Evolutionary conservation across 306 rosid genomes (phyloP), one percentile per base, ranked within the genome.

Genomic region (Vigna reflexopilosa): DNA sequence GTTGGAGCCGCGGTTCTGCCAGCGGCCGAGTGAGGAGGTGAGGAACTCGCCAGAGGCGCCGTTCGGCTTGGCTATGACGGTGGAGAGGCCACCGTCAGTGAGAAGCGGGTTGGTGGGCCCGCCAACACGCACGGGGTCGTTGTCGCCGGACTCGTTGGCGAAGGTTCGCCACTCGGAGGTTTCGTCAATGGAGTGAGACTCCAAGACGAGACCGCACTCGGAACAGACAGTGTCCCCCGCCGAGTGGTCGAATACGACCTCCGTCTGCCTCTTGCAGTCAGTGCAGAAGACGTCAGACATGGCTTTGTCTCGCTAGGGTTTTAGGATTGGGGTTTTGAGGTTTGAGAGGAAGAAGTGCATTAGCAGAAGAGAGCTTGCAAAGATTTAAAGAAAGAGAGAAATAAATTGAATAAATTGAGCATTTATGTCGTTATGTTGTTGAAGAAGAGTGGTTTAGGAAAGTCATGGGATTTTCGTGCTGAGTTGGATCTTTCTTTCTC

Each of bases 1-100:
- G 75, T 92, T 88, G 11, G 93, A 76, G 14, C 98, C 98, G 2
- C 98, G 98, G 79, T 92, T 95, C 96, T 95, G 98, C 98, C 98
- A 95, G 66, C 97, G 88, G 4, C 98, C 95, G 9, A 95, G 87
- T 6, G 98, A 95, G 11, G 97, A 89, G 0, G 98, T 92, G 5
- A 92, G 81, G 28, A 92, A 95, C 58, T 95, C 98, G 22, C 93
- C 96, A 45, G 87, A 32, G n/a, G 91, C 85, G 4, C 97, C 98
- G 69, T 92, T 92, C 58, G 97, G 96, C 79, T 89, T 92, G 13
- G 97, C 97, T 47, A 95, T 92, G 68, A 92, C 97, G 47, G 97
- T 95, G 40, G 98, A 91, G n/a, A 95, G 84, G 1, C 98, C 98
- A 3, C 98, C 96, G 66, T 89, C 98, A 30, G 91, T 84, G 17